Conservation (phyloP, 495 filamentous ascomycete species). For the Xanthoparmelia taractica region DNA sequence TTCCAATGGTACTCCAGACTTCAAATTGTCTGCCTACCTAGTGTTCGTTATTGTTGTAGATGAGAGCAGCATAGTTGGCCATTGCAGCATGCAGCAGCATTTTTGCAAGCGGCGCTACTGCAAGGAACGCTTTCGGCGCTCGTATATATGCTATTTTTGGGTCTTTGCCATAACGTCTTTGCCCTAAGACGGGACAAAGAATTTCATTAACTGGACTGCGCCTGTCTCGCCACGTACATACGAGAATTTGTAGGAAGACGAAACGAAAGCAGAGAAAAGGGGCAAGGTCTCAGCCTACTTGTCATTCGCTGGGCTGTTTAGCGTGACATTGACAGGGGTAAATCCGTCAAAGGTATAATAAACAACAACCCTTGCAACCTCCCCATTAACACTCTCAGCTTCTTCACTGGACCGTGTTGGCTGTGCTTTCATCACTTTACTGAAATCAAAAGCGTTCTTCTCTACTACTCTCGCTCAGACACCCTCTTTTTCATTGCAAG, state of each 20-base stretch:
- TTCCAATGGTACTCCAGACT: neutral
- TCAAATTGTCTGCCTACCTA: neutral
- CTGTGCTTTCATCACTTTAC: neutral
- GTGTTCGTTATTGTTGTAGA: neutral
- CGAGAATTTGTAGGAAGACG: neutral
- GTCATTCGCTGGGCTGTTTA: conserved; percentile 1
- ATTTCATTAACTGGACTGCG: neutral
- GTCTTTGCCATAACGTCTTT: neutral
- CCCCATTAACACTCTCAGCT: neutral
- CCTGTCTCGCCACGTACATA: conserved; percentile 4
- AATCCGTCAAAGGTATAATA: neutral
- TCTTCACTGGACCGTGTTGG: neutral
- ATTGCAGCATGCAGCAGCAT: neutral
- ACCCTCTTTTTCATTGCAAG: neutral
- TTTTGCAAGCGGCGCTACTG: conserved; percentile 19
- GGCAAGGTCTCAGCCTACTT: neutral
- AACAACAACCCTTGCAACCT: neutral
- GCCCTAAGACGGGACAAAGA: neutral
- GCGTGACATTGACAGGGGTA: conserved; percentile 5
- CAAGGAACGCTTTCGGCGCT: conserved; percentile 17
- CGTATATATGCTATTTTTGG: conserved; percentile 17
- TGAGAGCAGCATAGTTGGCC: too few relatives aligned
- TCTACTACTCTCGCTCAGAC: neutral
- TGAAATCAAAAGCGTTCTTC: too few relatives aligned
- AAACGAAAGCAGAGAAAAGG: conserved; percentile 2